Evolutionary conservation across 805 yeast genomes (phyloP).

Genomic region (Starmerella etchellsii): DNA sequence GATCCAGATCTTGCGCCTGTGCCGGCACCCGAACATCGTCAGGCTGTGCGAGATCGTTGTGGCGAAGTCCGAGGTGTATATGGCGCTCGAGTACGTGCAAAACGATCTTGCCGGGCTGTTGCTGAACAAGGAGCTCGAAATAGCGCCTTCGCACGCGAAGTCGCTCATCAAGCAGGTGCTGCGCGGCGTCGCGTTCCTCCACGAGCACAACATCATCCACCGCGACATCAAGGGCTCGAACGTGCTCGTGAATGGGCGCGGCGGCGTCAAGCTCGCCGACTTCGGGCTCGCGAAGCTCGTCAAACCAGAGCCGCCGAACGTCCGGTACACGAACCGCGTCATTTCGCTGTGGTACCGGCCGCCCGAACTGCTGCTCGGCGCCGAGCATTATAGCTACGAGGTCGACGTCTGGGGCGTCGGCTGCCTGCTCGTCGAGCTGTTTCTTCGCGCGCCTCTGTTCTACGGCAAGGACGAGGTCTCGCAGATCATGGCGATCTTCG

Average conservation of each 20-base stretch:
- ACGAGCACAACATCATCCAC: slow-evolving; percentile 48
- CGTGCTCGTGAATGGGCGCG: slow-evolving; percentile 59
- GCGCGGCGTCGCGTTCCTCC: slow-evolving; percentile 71
- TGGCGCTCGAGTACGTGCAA: slow-evolving; percentile 88
- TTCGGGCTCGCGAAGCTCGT: slow-evolving; percentile 69
- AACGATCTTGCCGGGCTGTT: slow-evolving; percentile 85
- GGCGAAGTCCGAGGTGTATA: slow-evolving; percentile 52
- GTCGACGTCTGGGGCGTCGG: slow-evolving; percentile 98
- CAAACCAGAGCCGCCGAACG: slow-evolving; percentile 30
- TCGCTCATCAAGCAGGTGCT: slow-evolving; percentile 66
- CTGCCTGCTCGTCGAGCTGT: slow-evolving; percentile 73
- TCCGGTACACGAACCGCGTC: slow-evolving; percentile 87
- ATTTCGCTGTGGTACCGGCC: slow-evolving; percentile 97
- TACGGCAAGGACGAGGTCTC: slow-evolving; percentile 83
- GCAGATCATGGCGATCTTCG: slow-evolving; percentile 64
- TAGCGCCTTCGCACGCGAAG: slow-evolving; percentile 60
- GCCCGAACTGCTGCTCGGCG: slow-evolving; percentile 81
- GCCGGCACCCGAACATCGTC: slow-evolving; percentile 71
- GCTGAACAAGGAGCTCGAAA: slow-evolving; percentile 53
- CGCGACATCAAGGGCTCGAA: slow-evolving; percentile 94
- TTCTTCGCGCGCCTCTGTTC: slow-evolving; percentile 60
- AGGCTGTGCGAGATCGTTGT: slow-evolving; percentile 83
- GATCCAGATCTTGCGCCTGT: slow-evolving; percentile 68
- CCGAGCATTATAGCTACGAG: slow-evolving; percentile 78
- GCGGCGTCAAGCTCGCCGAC: slow-evolving; percentile 81